These are phyloP conservation scores for Phytophthora europaea DNA, from an alignment of 352 stramenopile genomes.

Conservation along the genomic window DNA sequence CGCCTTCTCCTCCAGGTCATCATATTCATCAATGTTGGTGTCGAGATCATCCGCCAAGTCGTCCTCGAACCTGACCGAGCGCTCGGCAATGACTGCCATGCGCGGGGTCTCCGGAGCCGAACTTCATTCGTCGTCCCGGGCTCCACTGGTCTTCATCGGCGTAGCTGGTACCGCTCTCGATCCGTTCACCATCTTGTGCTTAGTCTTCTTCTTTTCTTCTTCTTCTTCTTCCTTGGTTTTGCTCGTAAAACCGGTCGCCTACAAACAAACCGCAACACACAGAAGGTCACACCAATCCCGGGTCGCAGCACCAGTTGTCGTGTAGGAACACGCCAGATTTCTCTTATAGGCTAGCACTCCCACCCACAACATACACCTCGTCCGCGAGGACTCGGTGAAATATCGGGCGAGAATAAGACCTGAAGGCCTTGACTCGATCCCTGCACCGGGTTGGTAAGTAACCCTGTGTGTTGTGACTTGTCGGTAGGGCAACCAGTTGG, in stretches of 20 bases:
- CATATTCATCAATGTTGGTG: conserved; percentile 6
- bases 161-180: conserved; percentile 16
- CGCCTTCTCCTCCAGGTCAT: conserved; percentile 7
- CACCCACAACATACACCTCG: no score
- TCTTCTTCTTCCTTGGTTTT: neutral
- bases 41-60: neutral
- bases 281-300: conserved; percentile 8
- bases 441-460: no score
- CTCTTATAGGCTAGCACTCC: no score
- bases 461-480: no score
- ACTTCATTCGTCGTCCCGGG: neutral
- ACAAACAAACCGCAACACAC: neutral
- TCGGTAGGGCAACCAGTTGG: no score
- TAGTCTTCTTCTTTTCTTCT: conserved; percentile 14
- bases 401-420: no score
- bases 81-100: conserved; percentile 4
- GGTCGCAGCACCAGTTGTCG: conserved; percentile 5
- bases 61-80: conserved; percentile 11
- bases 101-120: neutral
- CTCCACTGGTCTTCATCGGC: conserved; percentile 1
- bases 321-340: conserved; percentile 1
- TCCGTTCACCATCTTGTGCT: conserved; percentile 15
- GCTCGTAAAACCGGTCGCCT: neutral
- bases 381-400: no score
- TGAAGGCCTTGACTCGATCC: no score